A percentile compares a stretch with the other conserved stretches of the same genome.
Evolutionary conservation across 805 yeast species (phyloP).

Genomic region (Candida xyloterini): DNA sequence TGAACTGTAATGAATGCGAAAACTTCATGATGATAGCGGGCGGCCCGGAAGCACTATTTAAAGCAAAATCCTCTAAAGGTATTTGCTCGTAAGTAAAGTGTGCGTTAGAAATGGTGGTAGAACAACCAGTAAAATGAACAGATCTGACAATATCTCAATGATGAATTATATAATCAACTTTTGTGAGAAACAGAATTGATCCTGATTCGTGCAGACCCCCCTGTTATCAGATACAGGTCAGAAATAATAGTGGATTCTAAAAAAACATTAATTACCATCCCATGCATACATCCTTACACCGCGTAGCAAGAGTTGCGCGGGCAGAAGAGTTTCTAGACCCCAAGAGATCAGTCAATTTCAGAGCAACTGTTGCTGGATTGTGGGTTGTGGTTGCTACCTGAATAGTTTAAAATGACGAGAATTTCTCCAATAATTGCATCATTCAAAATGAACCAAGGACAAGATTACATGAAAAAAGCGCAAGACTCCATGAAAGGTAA

Average conservation of each 20-base stretch:
- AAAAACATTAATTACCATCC: background rate
- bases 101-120: constrained; percentile 1
- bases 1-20: constrained; percentile 90
- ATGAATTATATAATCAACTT: too few species aligned
- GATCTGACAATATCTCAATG: background rate
- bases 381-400: background rate
- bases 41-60: background rate
- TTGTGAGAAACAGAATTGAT: background rate
- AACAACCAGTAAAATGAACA: background rate
- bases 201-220: background rate
- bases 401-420: background rate
- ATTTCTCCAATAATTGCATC: background rate
- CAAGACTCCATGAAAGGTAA: constrained; percentile 58
- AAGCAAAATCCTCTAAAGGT: constrained; percentile 21
- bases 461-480: constrained; percentile 66
- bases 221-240: background rate
- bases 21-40: constrained; percentile 66
- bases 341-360: too few species aligned
- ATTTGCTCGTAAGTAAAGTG: constrained; percentile 9
- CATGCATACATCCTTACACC: constrained; percentile 6
- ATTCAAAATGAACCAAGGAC: constrained; percentile 40
- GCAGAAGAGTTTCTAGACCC: background rate
- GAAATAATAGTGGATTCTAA: background rate
- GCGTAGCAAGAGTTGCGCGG: constrained; percentile 1
- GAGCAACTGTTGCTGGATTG: background rate